Base-by-base conservation (phyloP, 2,329 filamentous ascomycete species). In the Talaromyces sp. region DNA sequence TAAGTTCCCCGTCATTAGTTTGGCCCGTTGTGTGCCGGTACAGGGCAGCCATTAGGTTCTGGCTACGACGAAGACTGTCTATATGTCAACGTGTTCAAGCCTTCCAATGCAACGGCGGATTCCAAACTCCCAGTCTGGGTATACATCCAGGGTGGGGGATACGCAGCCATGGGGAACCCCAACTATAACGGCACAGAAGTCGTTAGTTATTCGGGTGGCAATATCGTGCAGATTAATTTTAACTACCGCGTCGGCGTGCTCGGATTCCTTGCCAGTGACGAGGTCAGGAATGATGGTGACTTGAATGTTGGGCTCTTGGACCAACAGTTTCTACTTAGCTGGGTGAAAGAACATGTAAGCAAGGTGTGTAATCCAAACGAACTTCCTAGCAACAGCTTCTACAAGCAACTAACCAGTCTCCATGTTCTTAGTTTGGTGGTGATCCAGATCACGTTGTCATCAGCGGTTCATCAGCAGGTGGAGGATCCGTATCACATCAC, bases 401-500 rank as follows among this genome's bases (percentile, higher is more conserved):
- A 38, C 36, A 38, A 38, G 15, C 36, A 38, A 38, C 36, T 38
- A 38, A 38, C 36, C 13, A 17, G 36, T 17, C 15, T 38, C 36
- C 36, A 38, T 53, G 22, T 8, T 11, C 38, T 36, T 19, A 68
- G 19, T 76, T 76, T 67, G 73, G 73, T 15, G 74, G 74, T 7
- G 73, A 76, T 19, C 69, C 69, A 11, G 65, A 68, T 27, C 70
- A 72, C 11, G 69, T 75, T 5, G 67, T 70, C 8, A 65, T 72
- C 1, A 70, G 71, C n/a, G 73, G 74, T 1, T 68, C 75, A 47
- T 73, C 71, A 11, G 68, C 72, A 11, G 87, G 88, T 5, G 87
- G 80, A 3, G 86, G 84, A 2, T 86, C 85, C 13, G 85, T 88
- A 0, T 80, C 81, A 2, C 77, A 81, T 67, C 85, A 86, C 67